Percentiles rank a stretch among this genome's conserved stretches.
Conservation (phyloP, 2,329 filamentous ascomycete species). For the Verticillium longisporum region DNA sequence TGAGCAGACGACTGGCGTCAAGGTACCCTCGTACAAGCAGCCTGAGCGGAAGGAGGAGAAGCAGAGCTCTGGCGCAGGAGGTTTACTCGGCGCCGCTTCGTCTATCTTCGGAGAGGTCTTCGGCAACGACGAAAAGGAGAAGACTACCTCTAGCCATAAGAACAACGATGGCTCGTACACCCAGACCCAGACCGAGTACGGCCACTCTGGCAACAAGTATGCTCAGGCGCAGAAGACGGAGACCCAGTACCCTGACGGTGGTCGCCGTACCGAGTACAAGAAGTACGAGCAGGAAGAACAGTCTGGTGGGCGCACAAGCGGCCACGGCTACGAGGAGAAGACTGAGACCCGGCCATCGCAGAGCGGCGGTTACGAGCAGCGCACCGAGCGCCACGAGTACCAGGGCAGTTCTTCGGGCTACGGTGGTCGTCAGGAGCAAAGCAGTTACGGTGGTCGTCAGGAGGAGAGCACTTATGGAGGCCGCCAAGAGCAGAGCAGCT, state of each 20-base stretch:
- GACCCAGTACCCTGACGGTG: slow-evolving; percentile 52
- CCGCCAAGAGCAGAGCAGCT: slow-evolving; percentile 8
- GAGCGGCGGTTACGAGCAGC: slow-evolving; percentile 31
- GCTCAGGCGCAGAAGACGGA: slow-evolving; percentile 54
- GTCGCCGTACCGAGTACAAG: slow-evolving; percentile 51
- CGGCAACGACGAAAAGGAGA: slow-evolving; percentile 44
- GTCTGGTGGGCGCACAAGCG: slow-evolving; percentile 28
- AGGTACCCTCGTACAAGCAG: slow-evolving; percentile 24
- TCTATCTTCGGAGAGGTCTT: slow-evolving; percentile 60
- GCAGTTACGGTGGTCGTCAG: slow-evolving; percentile 13
- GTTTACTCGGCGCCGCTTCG: slow-evolving; percentile 63
- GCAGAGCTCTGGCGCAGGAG: slow-evolving; percentile 57
- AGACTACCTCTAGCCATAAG: slow-evolving; percentile 34
- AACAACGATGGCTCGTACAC: slow-evolving; percentile 55
- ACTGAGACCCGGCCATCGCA: slow-evolving; percentile 44
- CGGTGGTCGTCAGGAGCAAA: slow-evolving; percentile 16
- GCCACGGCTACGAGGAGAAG: slow-evolving; percentile 53
- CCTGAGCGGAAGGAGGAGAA: slow-evolving; percentile 37
- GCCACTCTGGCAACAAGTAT: slow-evolving; percentile 48
- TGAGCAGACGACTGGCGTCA: slow-evolving; percentile 36
- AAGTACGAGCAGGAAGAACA: slow-evolving; percentile 53
- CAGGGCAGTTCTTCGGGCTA: slow-evolving; percentile 18
- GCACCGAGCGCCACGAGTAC: slow-evolving; percentile 46
- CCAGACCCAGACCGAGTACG: slow-evolving; percentile 55
- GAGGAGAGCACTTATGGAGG: slow-evolving; percentile 16